Base-by-base conservation (phyloP, 345 rosid genomes). In the Geranium brycei region DNA sequence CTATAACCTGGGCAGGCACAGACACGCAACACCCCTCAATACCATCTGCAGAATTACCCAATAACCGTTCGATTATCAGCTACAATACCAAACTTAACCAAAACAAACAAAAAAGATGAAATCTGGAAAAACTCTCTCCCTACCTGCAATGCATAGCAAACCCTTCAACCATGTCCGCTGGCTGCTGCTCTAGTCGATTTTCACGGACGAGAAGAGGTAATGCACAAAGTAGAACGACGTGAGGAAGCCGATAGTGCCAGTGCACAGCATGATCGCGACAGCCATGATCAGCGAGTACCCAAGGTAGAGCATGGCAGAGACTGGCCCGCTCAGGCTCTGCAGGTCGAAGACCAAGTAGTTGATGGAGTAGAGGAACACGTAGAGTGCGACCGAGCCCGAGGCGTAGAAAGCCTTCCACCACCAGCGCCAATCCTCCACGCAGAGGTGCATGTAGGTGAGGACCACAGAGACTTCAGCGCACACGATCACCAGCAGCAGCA, bases 331-430 rank as follows among this genome's bases (percentile, higher is more conserved):
- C 65, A 80, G 66, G 67, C 83, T 74, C 75, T 74, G 78, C 14
- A 80, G 77, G 62, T 80, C 77, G 30, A 72, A 77, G 5, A 76
- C 73, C 78, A 80, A 70, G 69, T 80, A 80, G 62, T 77, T 77
- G 74, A 80, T 74, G 66, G 83, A 77, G 62, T 74, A 77, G 4
- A 80, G 51, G 73, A 77, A 80, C 31, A 80, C 78, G 1, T 77
- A 80, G 40, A 80, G 64, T 3, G 83, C 67, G 6, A 80, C 83
- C 13, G 81, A 77, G 19, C 83, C 83, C 0, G 83, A 77, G 7
- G 83, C 83, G 60, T 66, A 80, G 77, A 80, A 80, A 8, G 83
- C 75, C 72, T 80, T 80, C 83, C 83, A 80, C 83, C 83, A 80
- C 83, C 83, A 80, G 53, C 65, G 73, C 83, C 83, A 80, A 58